Evolutionary conservation across 805 yeast genomes (phyloP).

Genomic region (Metschnikowia lachancei): DNA sequence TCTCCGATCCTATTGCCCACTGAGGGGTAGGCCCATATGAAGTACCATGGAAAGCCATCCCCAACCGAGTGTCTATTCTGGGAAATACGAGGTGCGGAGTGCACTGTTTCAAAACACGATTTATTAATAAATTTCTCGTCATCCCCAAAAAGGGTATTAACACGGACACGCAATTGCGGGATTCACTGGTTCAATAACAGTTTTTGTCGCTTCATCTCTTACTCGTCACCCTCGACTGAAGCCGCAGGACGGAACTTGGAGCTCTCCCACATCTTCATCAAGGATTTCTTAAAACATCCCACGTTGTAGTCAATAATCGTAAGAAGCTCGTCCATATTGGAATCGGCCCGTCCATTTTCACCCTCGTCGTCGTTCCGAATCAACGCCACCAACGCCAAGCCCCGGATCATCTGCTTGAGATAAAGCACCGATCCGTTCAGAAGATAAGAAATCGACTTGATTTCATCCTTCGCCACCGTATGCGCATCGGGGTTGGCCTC

Average conservation of each 20-base stretch:
- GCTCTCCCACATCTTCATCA: slow-evolving; percentile 68
- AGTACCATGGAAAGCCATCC: too few relatives aligned
- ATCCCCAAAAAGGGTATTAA: too few relatives aligned
- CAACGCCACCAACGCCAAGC: slow-evolving; percentile 85
- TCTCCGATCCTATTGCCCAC: too few relatives aligned
- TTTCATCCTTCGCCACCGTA: slow-evolving; percentile 29
- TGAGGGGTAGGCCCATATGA: too few relatives aligned
- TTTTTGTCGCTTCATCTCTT: too few relatives aligned
- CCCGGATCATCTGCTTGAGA: slow-evolving; percentile 88
- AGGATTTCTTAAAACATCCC: slow-evolving; percentile 69
- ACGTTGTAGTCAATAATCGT: slow-evolving; percentile 88
- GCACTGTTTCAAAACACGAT: too few relatives aligned
- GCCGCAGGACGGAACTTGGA: slow-evolving; percentile 25
- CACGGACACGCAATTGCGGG: too few relatives aligned
- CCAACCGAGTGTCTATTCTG: too few relatives aligned
- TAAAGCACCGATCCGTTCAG: slow-evolving; percentile 83
- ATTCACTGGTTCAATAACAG: too few relatives aligned
- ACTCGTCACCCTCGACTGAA: not conserved
- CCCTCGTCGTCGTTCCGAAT: slow-evolving; percentile 59
- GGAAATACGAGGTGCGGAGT: too few relatives aligned
- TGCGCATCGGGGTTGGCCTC: slow-evolving; percentile 13
- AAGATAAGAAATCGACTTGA: slow-evolving; percentile 69
- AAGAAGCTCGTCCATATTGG: slow-evolving; percentile 38
- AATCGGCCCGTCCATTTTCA: slow-evolving; percentile 16
- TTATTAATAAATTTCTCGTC: too few relatives aligned